phyloP scores from a whole-genome alignment of 768 basidiomycete species.

The Pleurotus cornucopiae region DNA sequence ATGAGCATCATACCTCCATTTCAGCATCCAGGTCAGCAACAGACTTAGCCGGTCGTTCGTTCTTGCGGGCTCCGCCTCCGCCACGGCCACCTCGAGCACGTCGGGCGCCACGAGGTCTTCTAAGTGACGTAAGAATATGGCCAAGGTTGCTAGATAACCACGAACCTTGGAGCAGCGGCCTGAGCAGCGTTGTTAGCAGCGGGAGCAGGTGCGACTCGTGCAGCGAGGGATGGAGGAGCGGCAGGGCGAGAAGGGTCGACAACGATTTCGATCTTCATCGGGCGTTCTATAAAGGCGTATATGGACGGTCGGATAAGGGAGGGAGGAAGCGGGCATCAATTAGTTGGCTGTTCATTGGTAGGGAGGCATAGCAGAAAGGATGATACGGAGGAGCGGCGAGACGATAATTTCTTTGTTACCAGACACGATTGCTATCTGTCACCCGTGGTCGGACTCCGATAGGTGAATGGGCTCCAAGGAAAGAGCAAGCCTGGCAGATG shows the following conservation, averaged over 20 bases:
- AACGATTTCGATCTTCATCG: constrained; percentile 98
- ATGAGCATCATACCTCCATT: constrained; percentile 72
- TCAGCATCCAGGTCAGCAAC: constrained; percentile 94
- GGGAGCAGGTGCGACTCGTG: constrained; percentile 66
- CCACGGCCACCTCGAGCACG: constrained; percentile 23
- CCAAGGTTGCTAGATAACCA: neutral
- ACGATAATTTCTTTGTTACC: constrained; percentile 31
- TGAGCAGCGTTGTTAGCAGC: constrained; percentile 17
- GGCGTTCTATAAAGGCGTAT: constrained; percentile 64
- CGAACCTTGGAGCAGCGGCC: constrained; percentile 19
- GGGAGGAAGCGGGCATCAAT: constrained; percentile 32
- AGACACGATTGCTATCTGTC: constrained; percentile 38
- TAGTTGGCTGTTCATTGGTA: constrained; percentile 43
- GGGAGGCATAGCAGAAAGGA: constrained; percentile 35
- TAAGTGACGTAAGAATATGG: constrained; percentile 23
- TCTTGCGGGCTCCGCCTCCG: constrained; percentile 42
- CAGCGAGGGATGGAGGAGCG: constrained; percentile 58
- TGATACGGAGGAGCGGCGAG: constrained; percentile 30
- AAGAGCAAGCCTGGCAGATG: neutral
- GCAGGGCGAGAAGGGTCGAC: constrained; percentile 78
- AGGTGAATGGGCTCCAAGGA: constrained; percentile 1
- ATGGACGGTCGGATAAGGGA: constrained; percentile 31
- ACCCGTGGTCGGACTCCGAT: constrained; percentile 5
- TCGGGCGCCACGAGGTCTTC: constrained; percentile 45
- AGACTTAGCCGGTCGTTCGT: constrained; percentile 69